Evolutionary conservation across 2,329 filamentous ascomycete genomes (phyloP), one percentile per base, ranked within the genome.

Genomic region (Coccinonectria pachysandricola): DNA sequence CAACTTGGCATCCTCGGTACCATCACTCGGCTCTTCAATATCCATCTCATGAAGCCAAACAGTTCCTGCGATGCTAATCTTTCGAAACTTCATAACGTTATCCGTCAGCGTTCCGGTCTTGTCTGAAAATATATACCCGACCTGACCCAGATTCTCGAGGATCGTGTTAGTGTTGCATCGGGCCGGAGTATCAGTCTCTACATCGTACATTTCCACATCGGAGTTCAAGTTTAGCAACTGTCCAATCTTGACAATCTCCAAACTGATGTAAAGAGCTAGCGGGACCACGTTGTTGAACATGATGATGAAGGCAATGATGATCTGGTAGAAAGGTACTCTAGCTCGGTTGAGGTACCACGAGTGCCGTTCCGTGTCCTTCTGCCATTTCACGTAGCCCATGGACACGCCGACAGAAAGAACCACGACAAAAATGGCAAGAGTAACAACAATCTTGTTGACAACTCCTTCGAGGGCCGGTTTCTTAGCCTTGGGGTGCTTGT

Each of bases 271-370:
- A 1, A 96, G 67, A 0, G 86, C 85, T 10, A 96, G 68, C 0
- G 88, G 88, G 32, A 95, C 87, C 57, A 94, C 75, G 19, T 91
- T 96, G 54, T 95, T 96, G 58, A 93, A 93, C 75, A 94, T 88
- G 56, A 96, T 94, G 40, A 93, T 75, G 50, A 86, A 95, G 0
- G 83, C 86, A 15, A 88, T 78, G 38, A 95, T 78, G 33, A 92
- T 85, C 17, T 86, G 76, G 39, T 84, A 73, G 42, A 84, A 81
- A 1, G 71, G 65, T n/a, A 94, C 83, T 4, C 62, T 66, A 1
- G 83, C 79, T 28, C 72, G 56, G 4, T 64, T 53, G 11, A 95
- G 60, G 45, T 93, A 95, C 79, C 81, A 93, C 2, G 83, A 71
- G 9, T 69, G 54, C 13, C 61, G 56, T 49, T 93, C 85, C 7